These are phyloP conservation scores for Aspergillus sp. DNA, from an alignment of 2,329 filamentous ascomycete species.

Conservation along the genomic window DNA sequence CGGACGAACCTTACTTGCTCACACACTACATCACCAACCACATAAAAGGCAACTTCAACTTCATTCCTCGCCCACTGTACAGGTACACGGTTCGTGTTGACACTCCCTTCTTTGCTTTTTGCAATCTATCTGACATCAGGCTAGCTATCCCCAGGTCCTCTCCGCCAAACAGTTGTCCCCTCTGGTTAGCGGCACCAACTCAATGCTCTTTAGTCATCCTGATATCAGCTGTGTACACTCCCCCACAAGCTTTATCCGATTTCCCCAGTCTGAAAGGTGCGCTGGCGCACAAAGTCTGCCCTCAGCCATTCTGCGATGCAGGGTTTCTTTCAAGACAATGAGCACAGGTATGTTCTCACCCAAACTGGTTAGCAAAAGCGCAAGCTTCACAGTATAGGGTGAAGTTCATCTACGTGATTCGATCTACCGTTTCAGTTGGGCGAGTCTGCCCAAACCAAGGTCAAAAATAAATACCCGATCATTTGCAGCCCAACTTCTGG, in stretches of 20 bases:
- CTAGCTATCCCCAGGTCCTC: background rate
- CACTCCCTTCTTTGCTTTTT: background rate
- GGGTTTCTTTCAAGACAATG: no score
- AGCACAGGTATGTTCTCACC: no score
- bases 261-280: no score
- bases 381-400: background rate
- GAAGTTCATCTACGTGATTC: background rate
- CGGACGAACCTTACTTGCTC: constrained; percentile 6
- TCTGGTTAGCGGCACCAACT: background rate
- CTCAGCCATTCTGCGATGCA: no score
- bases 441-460: background rate
- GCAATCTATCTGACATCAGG: background rate
- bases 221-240: no score
- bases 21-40: background rate
- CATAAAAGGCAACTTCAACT: background rate
- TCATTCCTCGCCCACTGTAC: background rate
- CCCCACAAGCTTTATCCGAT: no score
- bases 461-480: background rate
- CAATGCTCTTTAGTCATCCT: background rate
- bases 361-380: background rate
- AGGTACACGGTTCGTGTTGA: background rate
- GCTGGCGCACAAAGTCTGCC: no score
- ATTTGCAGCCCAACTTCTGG: background rate
- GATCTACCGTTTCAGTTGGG: background rate
- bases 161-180: background rate